Conservation (phyloP, 2,329 filamentous ascomycete species). For the Fusarium transvaalense region DNA sequence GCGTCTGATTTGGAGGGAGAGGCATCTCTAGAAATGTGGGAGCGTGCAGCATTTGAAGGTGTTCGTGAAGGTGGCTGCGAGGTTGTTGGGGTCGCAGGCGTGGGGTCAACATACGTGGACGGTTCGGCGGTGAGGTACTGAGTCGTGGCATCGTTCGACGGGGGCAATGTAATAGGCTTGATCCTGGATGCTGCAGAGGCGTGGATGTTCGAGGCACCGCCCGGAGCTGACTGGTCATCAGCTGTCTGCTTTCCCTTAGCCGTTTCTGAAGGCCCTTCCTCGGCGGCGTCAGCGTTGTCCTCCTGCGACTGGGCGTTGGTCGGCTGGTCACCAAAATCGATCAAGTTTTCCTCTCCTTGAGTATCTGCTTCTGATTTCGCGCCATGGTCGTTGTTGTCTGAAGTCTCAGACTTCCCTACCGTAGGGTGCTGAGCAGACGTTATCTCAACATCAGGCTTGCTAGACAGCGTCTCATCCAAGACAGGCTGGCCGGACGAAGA, state of each 20-base stretch:
- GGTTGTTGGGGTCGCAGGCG: constrained; percentile 66
- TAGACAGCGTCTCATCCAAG: constrained; percentile 48
- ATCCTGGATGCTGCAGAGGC: constrained; percentile 63
- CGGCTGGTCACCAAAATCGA: constrained; percentile 40
- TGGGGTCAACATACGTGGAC: constrained; percentile 67
- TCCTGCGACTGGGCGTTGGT: constrained; percentile 13
- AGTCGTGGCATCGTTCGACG: constrained; percentile 52
- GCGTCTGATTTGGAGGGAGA: constrained; percentile 68
- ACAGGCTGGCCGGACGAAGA: constrained; percentile 48
- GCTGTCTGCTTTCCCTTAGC: constrained; percentile 47
- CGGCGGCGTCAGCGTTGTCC: constrained; percentile 9
- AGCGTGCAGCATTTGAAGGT: constrained; percentile 66
- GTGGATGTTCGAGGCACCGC: constrained; percentile 51
- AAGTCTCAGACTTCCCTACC: constrained; percentile 25
- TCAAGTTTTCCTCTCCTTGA: constrained; percentile 33
- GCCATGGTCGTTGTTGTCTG: constrained; percentile 8
- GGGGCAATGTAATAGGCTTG: constrained; percentile 59
- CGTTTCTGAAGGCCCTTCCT: constrained; percentile 25
- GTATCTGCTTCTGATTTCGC: constrained; percentile 3
- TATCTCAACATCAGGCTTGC: constrained; percentile 48
- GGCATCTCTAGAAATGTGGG: constrained; percentile 58
- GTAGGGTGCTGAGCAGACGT: constrained; percentile 38
- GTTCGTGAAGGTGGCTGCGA: constrained; percentile 71
- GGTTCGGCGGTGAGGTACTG: constrained; percentile 64
- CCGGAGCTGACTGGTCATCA: constrained; percentile 24